These are phyloP conservation scores for Terfezia boudieri DNA, from an alignment of 495 filamentous ascomycete genomes.

Conservation along the genomic window DNA sequence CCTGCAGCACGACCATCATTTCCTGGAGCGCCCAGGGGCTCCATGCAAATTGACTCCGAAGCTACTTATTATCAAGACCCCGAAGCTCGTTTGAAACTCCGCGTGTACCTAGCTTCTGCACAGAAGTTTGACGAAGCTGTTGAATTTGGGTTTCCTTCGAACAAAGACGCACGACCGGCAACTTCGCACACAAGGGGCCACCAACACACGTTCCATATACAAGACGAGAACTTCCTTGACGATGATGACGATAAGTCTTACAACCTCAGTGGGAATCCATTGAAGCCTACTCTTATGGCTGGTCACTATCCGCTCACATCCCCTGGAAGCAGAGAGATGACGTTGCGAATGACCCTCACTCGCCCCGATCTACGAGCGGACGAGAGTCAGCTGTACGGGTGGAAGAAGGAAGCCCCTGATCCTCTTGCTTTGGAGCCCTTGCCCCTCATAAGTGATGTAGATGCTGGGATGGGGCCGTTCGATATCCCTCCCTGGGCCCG, in stretches of 20 bases:
- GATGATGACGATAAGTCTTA: constrained; percentile 6
- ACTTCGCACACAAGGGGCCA: constrained; percentile 12
- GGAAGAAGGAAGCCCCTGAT: constrained; percentile 26
- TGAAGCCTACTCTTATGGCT: background rate
- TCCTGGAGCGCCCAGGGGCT: background rate
- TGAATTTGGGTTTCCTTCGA: constrained; percentile 74
- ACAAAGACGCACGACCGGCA: constrained; percentile 15
- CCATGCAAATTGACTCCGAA: constrained; percentile 35
- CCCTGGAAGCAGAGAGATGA: constrained; percentile 63
- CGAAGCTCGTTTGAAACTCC: constrained; percentile 64
- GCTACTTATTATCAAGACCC: constrained; percentile 79
- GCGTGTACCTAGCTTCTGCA: constrained; percentile 71
- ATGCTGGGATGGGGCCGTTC: constrained; percentile 12
- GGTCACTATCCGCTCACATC: constrained; percentile 30
- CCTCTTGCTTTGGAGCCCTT: constrained; percentile 32
- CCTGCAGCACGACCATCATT: constrained; percentile 5
- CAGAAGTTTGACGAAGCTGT: constrained; percentile 92
- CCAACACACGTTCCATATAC: constrained; percentile 2
- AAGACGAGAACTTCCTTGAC: constrained; percentile 4
- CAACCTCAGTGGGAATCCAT: background rate
- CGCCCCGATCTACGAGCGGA: constrained; percentile 58
- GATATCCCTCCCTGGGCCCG: background rate
- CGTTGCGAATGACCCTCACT: constrained; percentile 80
- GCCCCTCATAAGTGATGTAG: constrained; percentile 25
- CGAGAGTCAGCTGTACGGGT: constrained; percentile 39